Evolutionary conservation across 2,329 filamentous ascomycete genomes (phyloP).

Genomic region (Claviceps humidiphila): DNA sequence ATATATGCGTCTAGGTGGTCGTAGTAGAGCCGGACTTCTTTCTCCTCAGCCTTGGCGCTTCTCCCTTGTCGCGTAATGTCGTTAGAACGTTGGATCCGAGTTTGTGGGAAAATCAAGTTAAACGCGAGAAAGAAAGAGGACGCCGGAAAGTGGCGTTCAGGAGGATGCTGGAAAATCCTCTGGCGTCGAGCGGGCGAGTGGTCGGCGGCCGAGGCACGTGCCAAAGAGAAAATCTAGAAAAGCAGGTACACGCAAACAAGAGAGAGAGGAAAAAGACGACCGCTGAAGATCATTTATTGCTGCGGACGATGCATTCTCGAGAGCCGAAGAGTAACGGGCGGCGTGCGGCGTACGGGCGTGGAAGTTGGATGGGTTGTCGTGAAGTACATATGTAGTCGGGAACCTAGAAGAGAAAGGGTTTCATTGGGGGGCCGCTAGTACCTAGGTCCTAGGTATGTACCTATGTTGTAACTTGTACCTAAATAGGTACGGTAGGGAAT

Average conservation of each 20-base stretch:
- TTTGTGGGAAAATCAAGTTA: neutral
- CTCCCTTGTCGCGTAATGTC: neutral
- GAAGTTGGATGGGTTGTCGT: neutral
- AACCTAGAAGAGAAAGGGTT: too few species aligned
- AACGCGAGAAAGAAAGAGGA: neutral
- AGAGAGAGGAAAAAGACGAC: neutral
- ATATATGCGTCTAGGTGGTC: neutral
- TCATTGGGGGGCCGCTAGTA: too few species aligned
- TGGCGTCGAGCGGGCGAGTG: neutral
- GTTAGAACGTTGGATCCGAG: neutral
- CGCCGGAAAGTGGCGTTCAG: too few species aligned
- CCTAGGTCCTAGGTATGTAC: too few species aligned
- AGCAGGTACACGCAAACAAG: neutral
- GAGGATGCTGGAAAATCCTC: too few species aligned
- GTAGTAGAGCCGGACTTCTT: neutral
- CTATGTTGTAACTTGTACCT: too few species aligned
- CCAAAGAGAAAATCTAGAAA: neutral
- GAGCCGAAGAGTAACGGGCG: neutral
- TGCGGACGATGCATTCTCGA: neutral
- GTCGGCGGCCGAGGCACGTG: neutral
- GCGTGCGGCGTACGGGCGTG: neutral
- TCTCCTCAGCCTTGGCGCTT: neutral
- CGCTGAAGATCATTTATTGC: neutral
- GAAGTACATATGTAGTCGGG: too few species aligned
- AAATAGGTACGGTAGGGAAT: too few species aligned